Evolutionary conservation across 371 early-diverging fungal genomes (phyloP), one percentile per base, ranked within the genome.

Genomic region (Blakeslea trispora): DNA sequence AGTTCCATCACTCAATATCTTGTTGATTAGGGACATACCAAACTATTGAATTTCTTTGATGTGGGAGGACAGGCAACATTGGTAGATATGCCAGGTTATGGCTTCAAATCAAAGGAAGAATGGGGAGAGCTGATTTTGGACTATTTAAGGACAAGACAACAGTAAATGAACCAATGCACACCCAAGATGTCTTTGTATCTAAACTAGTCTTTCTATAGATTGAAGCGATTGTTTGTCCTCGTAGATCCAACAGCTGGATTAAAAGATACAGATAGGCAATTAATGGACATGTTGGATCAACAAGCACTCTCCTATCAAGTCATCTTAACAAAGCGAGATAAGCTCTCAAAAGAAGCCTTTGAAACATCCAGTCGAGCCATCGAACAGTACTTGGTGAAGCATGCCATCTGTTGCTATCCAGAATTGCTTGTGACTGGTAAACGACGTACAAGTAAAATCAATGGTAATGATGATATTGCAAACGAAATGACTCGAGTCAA

Each of bases 81-180:
- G n/a, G 90, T 91, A 13, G 91, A 91, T 56, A 89, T 89, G 90
- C 91, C 91, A 6, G 91, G 91, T 4, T 91, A 91, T 55, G 91
- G 91, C 1, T 90, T 72, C 61, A 80, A 81, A 49, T 88, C 88
- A 46, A 76, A 83, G 8, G 78, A 75, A 34, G 88, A 87, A 56
- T 91, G 91, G 90, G 91, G 91, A 6, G 75, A 75, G 22, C 76
- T 88, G 50, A 85, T 88, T 49, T 55, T 83, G 22, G 68, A 74
- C n/a, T 90, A 90, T 50, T 58, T 90, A 8, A 54, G 73, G 1
- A 62, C 57, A 13, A 75, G 91, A 21, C 72, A 75, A 58, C 81
- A 80, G 87, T 88, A 78, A 72, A 75, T 47, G 5, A 45, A 18
- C 40, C 9, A 13, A 40, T 19, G 18, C n/a, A n/a, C n/a, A n/a